A percentile compares a stretch with the other conserved stretches of the same genome.
phyloP scores from a whole-genome alignment of 306 rosid species.

The Rubus idaeus region DNA sequence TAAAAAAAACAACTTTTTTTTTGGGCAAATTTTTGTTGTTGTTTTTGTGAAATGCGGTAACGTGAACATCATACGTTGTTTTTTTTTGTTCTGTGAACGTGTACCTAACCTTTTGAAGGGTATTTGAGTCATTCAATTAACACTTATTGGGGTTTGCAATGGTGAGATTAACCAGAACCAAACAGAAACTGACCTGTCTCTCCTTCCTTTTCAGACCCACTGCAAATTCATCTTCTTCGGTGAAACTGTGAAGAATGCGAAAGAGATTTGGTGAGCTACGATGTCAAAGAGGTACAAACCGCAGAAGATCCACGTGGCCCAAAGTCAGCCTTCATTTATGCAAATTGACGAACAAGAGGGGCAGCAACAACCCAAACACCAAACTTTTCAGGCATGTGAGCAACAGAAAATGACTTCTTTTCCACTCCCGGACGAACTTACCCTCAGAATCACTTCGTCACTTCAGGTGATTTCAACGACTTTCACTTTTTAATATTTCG shows the following conservation, averaged over 20 bases:
- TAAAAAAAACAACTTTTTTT: too few species aligned
- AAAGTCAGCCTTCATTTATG: not conserved
- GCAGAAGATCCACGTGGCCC: not conserved
- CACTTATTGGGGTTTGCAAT: too few species aligned
- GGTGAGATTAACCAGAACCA: too few species aligned
- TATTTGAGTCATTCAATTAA: too few species aligned
- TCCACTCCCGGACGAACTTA: constrained; percentile 59
- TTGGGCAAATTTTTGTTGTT: too few species aligned
- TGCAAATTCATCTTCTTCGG: not conserved
- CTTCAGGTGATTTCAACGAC: constrained; percentile 47
- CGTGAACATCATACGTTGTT: too few species aligned
- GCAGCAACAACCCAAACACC: not conserved
- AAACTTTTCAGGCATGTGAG: not conserved
- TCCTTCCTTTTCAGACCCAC: not conserved
- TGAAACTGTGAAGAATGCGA: not conserved
- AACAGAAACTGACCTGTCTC: not conserved
- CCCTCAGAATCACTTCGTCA: constrained; percentile 59
- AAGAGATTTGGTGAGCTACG: not conserved
- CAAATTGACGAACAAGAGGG: not conserved
- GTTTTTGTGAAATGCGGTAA: too few species aligned
- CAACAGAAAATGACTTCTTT: constrained; percentile 10
- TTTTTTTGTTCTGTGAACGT: too few species aligned
- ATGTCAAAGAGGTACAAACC: not conserved
- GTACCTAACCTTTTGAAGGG: too few species aligned
- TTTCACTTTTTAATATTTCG: not conserved